phyloP scores from a whole-genome alignment of 148 eudicot species.

The Persicaria maculosa region DNA sequence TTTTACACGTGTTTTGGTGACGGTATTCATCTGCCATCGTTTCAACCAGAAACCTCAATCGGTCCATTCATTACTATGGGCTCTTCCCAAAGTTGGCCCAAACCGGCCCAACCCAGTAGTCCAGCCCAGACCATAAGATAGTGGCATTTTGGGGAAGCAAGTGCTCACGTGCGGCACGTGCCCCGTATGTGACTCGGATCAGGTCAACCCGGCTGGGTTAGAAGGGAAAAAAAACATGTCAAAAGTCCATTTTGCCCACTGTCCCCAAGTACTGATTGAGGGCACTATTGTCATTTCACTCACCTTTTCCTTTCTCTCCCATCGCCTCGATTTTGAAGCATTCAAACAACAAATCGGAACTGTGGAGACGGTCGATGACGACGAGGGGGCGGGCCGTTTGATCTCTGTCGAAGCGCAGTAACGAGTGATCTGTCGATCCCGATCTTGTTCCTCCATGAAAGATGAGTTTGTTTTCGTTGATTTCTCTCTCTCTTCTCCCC shows the following conservation, averaged over 20 bases:
- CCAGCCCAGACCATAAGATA: too few relatives aligned
- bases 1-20: background rate
- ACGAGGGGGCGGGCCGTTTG: background rate
- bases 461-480: constrained; percentile 5
- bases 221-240: background rate
- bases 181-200: background rate
- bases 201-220: background rate
- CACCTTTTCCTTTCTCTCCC: background rate
- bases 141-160: background rate
- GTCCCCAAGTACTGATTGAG: background rate
- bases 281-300: background rate
- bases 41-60: background rate
- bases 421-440: background rate
- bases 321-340: constrained; percentile 9
- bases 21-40: background rate
- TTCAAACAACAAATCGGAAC: constrained; percentile 1
- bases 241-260: too few relatives aligned
- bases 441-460: background rate
- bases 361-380: background rate
- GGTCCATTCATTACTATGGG: background rate
- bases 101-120: too few relatives aligned
- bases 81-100: too few relatives aligned
- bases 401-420: background rate
- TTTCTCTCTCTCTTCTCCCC: constrained; percentile 22
- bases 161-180: background rate